Evolutionary conservation across 345 rosid genomes (phyloP).

Genomic region (Eucalyptus coolabah): DNA sequence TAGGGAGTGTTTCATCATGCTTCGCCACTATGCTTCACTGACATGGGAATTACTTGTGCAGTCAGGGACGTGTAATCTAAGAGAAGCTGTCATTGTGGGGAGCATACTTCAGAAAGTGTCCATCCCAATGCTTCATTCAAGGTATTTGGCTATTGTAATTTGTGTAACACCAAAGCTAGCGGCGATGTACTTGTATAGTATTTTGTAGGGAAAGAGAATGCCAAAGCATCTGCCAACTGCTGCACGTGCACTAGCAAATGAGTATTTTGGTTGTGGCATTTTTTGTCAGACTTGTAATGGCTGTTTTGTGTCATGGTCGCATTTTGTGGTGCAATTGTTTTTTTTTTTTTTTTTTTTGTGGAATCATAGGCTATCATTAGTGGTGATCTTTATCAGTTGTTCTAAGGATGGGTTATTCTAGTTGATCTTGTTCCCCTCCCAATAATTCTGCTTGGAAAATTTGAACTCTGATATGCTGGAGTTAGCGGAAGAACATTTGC

Average conservation of each 20-base stretch:
- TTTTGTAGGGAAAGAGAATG: not conserved
- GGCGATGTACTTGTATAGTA: not conserved
- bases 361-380: not conserved
- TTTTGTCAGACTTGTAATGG: not conserved
- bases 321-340: not conserved
- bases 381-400: not conserved
- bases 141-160: conserved; percentile 21
- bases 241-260: not conserved
- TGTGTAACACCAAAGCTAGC: not conserved
- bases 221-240: not conserved
- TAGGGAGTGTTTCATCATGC: not conserved
- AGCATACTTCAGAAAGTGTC: conserved; percentile 77
- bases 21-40: not conserved
- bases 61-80: conserved; percentile 89
- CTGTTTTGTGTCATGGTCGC: not conserved
- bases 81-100: conserved; percentile 94
- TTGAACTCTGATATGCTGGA: not conserved
- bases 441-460: not conserved
- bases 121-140: conserved; percentile 83
- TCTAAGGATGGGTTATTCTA: not conserved
- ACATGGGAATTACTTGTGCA: conserved; percentile 11
- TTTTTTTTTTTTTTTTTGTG: not conserved
- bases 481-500: not conserved
- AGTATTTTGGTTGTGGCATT: not conserved
- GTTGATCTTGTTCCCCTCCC: not conserved